phyloP scores from a whole-genome alignment of 1,139 yeast genomes.

The Lodderomyces metapsilosis region DNA sequence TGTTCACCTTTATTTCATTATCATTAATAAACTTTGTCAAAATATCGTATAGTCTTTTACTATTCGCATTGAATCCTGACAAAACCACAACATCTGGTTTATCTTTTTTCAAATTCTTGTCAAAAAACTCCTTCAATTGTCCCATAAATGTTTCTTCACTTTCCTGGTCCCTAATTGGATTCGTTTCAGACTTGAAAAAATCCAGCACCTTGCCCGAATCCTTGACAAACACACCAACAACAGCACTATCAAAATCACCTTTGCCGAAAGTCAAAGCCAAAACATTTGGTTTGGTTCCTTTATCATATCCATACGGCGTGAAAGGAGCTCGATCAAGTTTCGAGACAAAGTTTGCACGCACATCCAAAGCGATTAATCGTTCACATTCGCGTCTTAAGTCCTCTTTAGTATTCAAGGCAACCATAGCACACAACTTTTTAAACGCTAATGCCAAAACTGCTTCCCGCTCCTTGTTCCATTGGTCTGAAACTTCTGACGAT shows the following conservation, averaged over 20 bases:
- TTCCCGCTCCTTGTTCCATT: slow-evolving; percentile 82
- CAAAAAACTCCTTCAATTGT: slow-evolving; percentile 44
- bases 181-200: slow-evolving; percentile 72
- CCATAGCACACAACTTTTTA: slow-evolving; percentile 63
- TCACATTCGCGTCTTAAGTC: slow-evolving; percentile 78
- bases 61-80: slow-evolving; percentile 80
- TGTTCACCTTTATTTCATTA: slow-evolving; percentile 55
- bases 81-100: slow-evolving; percentile 88
- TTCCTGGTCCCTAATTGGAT: slow-evolving; percentile 60
- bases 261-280: slow-evolving; percentile 83
- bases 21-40: slow-evolving; percentile 57
- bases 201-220: slow-evolving; percentile 80
- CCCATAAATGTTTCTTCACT: slow-evolving; percentile 56
- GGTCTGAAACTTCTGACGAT: slow-evolving; percentile 71
- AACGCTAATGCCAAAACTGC: slow-evolving; percentile 66
- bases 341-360: slow-evolving; percentile 65
- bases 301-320: slow-evolving; percentile 72
- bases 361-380: slow-evolving; percentile 63
- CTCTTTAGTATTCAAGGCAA: slow-evolving; percentile 78
- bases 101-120: slow-evolving; percentile 31
- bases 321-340: slow-evolving; percentile 92
- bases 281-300: slow-evolving; percentile 83
- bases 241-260: slow-evolving; percentile 84
- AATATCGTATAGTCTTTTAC: slow-evolving; percentile 60
- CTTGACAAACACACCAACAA: slow-evolving; percentile 74